Conservation (phyloP, 306 rosid genomes). For the Acacia melanoxylon region DNA sequence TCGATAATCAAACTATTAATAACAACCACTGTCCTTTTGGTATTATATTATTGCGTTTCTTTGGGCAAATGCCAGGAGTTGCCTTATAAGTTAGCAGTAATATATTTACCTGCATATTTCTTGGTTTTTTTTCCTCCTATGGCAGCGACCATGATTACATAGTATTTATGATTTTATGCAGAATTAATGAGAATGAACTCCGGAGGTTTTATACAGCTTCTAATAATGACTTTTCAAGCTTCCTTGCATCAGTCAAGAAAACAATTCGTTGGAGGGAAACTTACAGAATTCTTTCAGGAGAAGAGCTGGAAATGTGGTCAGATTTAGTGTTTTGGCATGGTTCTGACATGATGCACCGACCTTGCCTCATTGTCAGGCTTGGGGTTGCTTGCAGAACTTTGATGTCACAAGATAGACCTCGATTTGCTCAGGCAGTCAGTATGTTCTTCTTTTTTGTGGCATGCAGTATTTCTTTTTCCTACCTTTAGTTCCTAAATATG, state of each 20-base stretch:
- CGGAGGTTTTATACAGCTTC: constrained; percentile 63
- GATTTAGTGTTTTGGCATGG: constrained; percentile 79
- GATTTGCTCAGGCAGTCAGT: constrained; percentile 81
- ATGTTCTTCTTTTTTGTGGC: constrained; percentile 55
- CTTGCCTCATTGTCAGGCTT: constrained; percentile 76
- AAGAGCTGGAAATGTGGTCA: constrained; percentile 76
- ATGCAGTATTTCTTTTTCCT: constrained; percentile 11
- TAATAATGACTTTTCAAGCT: constrained; percentile 58
- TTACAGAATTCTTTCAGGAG: constrained; percentile 63
- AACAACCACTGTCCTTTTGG: neutral
- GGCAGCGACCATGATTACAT: constrained; percentile 49
- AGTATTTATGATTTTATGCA: constrained; percentile 71
- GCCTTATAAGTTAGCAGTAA: constrained; percentile 26
- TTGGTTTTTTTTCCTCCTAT: constrained; percentile 37
- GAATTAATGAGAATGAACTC: constrained; percentile 69
- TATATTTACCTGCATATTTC: constrained; percentile 26
- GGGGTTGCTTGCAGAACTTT: constrained; percentile 65
- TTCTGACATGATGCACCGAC: constrained; percentile 59
- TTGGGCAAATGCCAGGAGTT: neutral
- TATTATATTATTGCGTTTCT: neutral
- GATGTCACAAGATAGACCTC: constrained; percentile 67
- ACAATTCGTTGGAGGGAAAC: constrained; percentile 76
- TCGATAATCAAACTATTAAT: neutral
- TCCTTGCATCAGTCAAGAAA: constrained; percentile 74
- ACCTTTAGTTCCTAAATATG: neutral